These are phyloP conservation scores for Chlorella variabilis DNA, from an alignment of 163 green algal species.

Conservation along the genomic window DNA sequence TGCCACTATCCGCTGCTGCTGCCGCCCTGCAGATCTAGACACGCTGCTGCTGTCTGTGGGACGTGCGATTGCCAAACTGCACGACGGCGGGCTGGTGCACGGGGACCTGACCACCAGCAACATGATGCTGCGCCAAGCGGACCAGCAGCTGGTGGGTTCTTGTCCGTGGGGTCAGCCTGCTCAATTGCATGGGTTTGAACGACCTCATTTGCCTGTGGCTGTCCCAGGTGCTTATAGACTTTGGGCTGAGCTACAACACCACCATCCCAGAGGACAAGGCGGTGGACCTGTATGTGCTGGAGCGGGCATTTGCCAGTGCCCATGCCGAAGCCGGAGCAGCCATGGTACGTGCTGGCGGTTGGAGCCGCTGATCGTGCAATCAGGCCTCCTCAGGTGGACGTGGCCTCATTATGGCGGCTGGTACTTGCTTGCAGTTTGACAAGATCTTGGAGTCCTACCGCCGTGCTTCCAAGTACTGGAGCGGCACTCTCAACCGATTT, in stretches of 20 bases:
- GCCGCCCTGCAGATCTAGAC: conserved; percentile 17
- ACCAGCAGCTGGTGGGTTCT: conserved; percentile 23
- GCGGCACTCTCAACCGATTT: conserved; percentile 83
- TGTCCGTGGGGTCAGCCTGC: not conserved
- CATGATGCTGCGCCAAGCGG: conserved; percentile 72
- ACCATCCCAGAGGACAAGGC: conserved; percentile 88
- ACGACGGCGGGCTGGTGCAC: conserved; percentile 93
- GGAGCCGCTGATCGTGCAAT: too few relatives aligned
- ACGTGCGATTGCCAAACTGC: conserved; percentile 74
- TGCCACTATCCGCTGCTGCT: too few relatives aligned
- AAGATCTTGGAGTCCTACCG: conserved; percentile 80
- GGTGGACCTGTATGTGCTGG: conserved; percentile 94
- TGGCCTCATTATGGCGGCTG: too few relatives aligned
- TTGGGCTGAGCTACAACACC: conserved; percentile 83
- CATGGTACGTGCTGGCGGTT: not conserved
- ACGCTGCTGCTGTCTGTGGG: conserved; percentile 73
- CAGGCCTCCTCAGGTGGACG: not conserved
- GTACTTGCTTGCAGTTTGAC: conserved; percentile 69
- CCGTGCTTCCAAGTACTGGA: conserved; percentile 71
- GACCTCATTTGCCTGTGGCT: not conserved
- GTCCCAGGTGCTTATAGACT: conserved; percentile 88
- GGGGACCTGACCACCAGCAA: conserved; percentile 92
- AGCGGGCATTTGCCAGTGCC: conserved; percentile 81
- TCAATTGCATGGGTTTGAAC: not conserved
- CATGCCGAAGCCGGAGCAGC: conserved; percentile 59